These are phyloP conservation scores for Phytophthora chlamydospora DNA, from an alignment of 352 stramenopile genomes.

Conservation along the genomic window DNA sequence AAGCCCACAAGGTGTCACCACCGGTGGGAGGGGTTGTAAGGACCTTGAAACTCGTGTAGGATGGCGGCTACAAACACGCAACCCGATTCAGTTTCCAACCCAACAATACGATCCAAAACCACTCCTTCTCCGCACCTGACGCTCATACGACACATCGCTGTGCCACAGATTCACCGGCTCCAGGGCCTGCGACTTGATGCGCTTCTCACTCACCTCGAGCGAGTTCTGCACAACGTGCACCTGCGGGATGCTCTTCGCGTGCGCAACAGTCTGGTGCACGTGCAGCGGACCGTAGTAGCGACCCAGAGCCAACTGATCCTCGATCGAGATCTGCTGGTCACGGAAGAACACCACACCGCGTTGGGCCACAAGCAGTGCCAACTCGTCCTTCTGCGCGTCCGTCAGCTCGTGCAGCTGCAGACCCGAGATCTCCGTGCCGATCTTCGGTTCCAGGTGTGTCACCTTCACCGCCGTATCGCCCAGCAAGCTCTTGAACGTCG, in stretches of 20 bases:
- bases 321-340: constrained; percentile 25
- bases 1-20: constrained; percentile 53
- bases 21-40: constrained; percentile 37
- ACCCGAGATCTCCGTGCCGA: constrained; percentile 28
- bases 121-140: constrained; percentile 14
- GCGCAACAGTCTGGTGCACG: constrained; percentile 22
- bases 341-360: constrained; percentile 28
- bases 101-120: not conserved
- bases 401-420: constrained; percentile 30
- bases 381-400: constrained; percentile 24
- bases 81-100: not conserved
- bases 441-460: constrained; percentile 28
- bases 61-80: constrained; percentile 26
- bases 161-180: constrained; percentile 43
- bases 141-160: constrained; percentile 47
- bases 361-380: constrained; percentile 22
- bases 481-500: constrained; percentile 30
- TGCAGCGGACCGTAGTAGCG: constrained; percentile 29
- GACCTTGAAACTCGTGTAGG: constrained; percentile 36
- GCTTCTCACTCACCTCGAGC: constrained; percentile 11
- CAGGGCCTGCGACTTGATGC: constrained; percentile 24
- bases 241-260: constrained; percentile 20
- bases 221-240: constrained; percentile 25
- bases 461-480: constrained; percentile 21
- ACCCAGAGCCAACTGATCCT: constrained; percentile 24